Base-by-base conservation (phyloP, 1,284 basidiomycete genomes). In the Sporisorium sorghi region DNA sequence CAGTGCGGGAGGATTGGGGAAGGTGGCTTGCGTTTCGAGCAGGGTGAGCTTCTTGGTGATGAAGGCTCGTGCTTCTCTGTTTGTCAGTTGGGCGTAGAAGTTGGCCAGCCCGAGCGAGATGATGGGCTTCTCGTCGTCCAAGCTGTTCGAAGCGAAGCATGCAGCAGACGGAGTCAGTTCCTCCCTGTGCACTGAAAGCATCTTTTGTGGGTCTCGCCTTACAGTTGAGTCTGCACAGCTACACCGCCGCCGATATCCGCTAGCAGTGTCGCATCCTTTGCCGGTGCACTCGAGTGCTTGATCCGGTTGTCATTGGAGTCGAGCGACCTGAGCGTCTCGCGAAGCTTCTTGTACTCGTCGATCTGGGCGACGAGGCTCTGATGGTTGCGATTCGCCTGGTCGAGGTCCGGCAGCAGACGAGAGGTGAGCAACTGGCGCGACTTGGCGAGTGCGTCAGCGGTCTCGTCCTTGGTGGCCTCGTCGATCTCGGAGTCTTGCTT, bases 61-160 rank as follows among this genome's bases (percentile, higher is more conserved):
- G 43, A 73, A 76, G 1, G 70, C 73, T 49, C 70, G 56, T 28
- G 69, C 73, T 40, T 73, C 73, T 37, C 66, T 65, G 44, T 69
- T 73, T 2, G 65, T 60, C 7, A 76, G 42, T 28, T 73, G 60
- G 10, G 68, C 71, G 23, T 73, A 76, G 30, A 76, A 76, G 52
- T 73, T 68, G 58, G 62, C 69, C 0, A 66, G 55, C 7, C 73
- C 70, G 3, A 76, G 26, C 24, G 66, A 73, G 26, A 76, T 39
- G 51, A 76, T 68, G 3, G 73, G 73, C 4, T 68, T 55, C 26
- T 73, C 73, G 0, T 65, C 51, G 5, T 73, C 35, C 12, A 60
- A n/a, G 37, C 37, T 40, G 37, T 19, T 19, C 2, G 6, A 14
- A 19, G 15, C 3, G 4, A 19, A 10, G n/a, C n/a, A n/a, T n/a